Percentiles rank a stretch among this genome's conserved stretches.
These are phyloP conservation scores for Raphanus sativus DNA, from an alignment of 345 rosid species.

Conservation along the genomic window DNA sequence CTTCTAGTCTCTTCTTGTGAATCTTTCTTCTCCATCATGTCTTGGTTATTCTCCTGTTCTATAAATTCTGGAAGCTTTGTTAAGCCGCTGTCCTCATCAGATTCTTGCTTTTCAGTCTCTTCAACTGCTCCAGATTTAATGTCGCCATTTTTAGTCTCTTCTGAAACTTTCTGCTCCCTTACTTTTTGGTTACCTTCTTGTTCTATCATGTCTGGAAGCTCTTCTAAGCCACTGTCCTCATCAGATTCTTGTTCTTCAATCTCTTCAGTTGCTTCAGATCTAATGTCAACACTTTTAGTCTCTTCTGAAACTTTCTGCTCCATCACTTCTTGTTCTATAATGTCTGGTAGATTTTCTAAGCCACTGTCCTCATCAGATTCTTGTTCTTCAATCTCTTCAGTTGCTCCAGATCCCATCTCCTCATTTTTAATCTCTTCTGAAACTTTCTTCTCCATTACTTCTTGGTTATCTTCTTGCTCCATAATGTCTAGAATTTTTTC, in stretches of 20 bases:
- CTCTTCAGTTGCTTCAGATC: neutral
- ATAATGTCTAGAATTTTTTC: neutral
- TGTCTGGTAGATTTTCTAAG: neutral
- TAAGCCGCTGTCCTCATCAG: neutral
- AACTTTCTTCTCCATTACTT: neutral
- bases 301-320: constrained; percentile 14
- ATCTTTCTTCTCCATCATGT: neutral
- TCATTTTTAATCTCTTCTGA: neutral
- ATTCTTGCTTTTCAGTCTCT: neutral
- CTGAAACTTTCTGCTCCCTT: neutral
- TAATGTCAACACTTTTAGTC: neutral
- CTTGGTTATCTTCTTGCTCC: neutral
- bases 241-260: neutral
- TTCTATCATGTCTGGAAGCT: neutral
- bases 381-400: neutral
- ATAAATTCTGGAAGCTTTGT: neutral
- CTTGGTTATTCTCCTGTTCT: neutral
- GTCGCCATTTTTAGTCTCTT: neutral
- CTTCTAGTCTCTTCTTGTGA: neutral
- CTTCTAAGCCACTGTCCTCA: neutral
- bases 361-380: neutral
- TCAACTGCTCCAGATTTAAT: neutral
- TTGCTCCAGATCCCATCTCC: neutral
- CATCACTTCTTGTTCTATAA: constrained; percentile 14
- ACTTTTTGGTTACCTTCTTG: constrained; percentile 1